These are phyloP conservation scores for Chrysophaeum taylorii DNA, from an alignment of 352 stramenopile species.

Conservation along the genomic window DNA sequence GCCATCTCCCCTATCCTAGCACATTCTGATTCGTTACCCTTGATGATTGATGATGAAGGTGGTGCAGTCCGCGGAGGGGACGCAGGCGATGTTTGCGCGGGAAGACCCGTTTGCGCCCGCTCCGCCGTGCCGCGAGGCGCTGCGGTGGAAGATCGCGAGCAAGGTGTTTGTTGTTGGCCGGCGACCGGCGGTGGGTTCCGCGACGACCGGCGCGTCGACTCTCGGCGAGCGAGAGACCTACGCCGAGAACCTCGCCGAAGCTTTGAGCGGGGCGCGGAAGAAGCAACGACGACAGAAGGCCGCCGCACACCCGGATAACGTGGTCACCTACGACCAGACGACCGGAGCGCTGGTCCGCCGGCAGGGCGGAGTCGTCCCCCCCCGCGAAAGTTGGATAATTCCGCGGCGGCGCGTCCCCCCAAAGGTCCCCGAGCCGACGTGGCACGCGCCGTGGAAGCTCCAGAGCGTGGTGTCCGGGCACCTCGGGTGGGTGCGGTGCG, in stretches of 20 bases:
- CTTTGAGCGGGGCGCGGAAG: background rate
- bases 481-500: conserved; percentile 89
- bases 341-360: background rate
- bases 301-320: background rate
- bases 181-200: background rate
- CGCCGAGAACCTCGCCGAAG: background rate
- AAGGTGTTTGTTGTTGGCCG: background rate
- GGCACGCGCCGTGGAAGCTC: conserved; percentile 97
- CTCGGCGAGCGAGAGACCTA: background rate
- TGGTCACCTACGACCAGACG: background rate
- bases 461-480: conserved; percentile 86
- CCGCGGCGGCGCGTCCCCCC: conserved; percentile 27
- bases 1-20: too few relatives aligned
- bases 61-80: too few relatives aligned
- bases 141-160: background rate
- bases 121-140: background rate
- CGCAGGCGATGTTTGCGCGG: background rate
- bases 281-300: background rate
- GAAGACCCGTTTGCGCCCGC: conserved; percentile 7
- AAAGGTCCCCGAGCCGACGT: conserved; percentile 86
- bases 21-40: too few relatives aligned
- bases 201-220: background rate
- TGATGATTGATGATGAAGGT: too few relatives aligned
- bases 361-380: background rate
- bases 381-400: background rate